phyloP scores from a whole-genome alignment of 768 basidiomycete species.

The Leccinum broughii region DNA sequence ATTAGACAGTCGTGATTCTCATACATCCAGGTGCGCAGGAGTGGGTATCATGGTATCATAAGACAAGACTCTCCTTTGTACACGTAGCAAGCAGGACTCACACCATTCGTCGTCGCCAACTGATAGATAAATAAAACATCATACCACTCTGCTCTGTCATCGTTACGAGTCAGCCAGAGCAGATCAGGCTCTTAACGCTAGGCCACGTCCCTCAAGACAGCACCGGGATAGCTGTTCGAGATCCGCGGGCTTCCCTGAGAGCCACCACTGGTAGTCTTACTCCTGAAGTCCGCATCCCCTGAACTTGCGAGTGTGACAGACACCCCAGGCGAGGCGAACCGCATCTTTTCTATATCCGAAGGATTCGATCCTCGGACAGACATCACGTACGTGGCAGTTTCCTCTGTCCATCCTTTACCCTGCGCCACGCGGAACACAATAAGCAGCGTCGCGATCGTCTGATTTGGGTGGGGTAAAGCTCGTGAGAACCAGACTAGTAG shows the following conservation, averaged over 20 bases:
- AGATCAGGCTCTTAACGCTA: background rate
- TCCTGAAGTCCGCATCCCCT: background rate
- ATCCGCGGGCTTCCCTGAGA: background rate
- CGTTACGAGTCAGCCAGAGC: background rate
- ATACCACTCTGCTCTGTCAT: background rate
- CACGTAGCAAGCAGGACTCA: background rate
- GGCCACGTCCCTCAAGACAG: background rate
- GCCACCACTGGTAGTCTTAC: background rate
- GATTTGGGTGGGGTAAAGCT: too few relatives aligned
- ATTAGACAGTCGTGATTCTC: background rate
- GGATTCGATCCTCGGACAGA: background rate
- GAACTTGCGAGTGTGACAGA: slow-evolving; percentile 4
- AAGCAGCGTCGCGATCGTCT: background rate
- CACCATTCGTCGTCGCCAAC: background rate
- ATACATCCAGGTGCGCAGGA: background rate
- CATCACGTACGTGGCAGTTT: background rate
- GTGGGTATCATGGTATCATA: background rate
- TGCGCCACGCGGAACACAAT: background rate
- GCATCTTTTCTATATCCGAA: background rate
- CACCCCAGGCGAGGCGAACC: background rate
- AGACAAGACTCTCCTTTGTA: background rate
- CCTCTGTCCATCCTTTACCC: background rate
- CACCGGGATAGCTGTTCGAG: background rate
- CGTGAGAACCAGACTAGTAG: background rate
- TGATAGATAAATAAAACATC: background rate